phyloP scores from a whole-genome alignment of 306 rosid genomes.

The Quercus parvula region DNA sequence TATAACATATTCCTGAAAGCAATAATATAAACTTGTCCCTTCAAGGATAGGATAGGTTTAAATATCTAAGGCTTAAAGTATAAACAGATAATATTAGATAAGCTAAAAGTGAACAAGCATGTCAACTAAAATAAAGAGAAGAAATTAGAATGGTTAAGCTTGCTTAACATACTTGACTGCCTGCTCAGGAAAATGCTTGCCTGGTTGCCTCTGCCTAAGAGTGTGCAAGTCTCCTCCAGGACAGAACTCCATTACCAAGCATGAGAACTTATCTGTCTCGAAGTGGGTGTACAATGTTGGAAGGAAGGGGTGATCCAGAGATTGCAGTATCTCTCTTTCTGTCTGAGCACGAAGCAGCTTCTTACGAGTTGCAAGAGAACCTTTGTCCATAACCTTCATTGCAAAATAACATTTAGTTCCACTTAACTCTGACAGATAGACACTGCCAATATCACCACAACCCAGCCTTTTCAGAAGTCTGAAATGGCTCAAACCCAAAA shows the following conservation, averaged over 20 bases:
- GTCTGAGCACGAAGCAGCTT: constrained; percentile 98
- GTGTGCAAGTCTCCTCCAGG: constrained; percentile 99
- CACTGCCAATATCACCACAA: constrained; percentile 99
- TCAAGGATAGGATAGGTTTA: neutral
- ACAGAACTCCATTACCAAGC: constrained; percentile 99
- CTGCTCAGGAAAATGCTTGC: constrained; percentile 98
- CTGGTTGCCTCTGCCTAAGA: constrained; percentile 94
- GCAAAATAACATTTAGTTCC: constrained; percentile 97
- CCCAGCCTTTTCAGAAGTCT: constrained; percentile 91
- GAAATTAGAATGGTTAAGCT: constrained; percentile 19
- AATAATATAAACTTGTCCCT: neutral
- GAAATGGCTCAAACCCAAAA: constrained; percentile 82
- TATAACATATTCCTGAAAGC: neutral
- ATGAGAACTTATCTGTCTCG: constrained; percentile 95
- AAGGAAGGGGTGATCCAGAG: constrained; percentile 96
- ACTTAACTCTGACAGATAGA: constrained; percentile 89
- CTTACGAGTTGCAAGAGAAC: constrained; percentile 85
- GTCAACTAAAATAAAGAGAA: constrained; percentile 8
- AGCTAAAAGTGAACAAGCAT: constrained; percentile 3
- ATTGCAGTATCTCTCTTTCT: constrained; percentile 90
- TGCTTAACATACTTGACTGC: constrained; percentile 87
- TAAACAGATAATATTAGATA: neutral
- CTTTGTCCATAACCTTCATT: constrained; percentile 99
- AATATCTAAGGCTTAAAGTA: neutral
- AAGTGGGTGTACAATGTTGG: constrained; percentile 93